Conservation (phyloP, 2,329 filamentous ascomycete species). For the Fusarium sp. region DNA sequence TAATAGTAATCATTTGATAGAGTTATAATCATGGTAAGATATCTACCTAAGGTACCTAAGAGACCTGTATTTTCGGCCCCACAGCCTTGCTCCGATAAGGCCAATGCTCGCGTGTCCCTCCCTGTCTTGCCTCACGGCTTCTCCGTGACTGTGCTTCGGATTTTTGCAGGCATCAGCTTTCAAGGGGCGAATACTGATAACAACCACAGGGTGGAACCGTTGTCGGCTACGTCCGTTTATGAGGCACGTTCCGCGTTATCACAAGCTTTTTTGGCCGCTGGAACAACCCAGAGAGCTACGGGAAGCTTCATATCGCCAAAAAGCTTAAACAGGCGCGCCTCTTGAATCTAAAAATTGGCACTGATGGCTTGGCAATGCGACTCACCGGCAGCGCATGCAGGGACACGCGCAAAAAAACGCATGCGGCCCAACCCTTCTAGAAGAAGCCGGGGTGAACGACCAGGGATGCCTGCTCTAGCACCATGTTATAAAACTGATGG, state of each 20-base stretch:
- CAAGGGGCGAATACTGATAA: neutral
- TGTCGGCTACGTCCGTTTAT: neutral
- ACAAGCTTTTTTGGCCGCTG: neutral
- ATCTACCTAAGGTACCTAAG: too few species aligned
- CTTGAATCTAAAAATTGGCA: neutral
- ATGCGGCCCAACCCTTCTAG: neutral
- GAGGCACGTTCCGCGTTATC: conserved; percentile 13
- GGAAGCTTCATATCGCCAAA: neutral
- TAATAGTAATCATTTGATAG: too few species aligned
- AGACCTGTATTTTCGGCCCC: too few species aligned
- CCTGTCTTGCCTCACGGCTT: neutral
- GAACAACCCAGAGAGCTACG: too few species aligned
- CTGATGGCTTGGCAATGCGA: neutral
- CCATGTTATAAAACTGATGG: conserved; percentile 7
- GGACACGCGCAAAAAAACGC: conserved; percentile 21
- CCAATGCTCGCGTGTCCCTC: conserved; percentile 25
- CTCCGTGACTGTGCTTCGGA: conserved; percentile 3
- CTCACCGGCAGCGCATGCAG: neutral
- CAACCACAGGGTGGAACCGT: too few species aligned
- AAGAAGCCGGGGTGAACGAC: neutral
- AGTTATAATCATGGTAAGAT: too few species aligned
- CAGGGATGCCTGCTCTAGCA: neutral
- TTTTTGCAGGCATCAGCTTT: neutral
- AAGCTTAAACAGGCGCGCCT: neutral
- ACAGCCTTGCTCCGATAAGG: conserved; percentile 15